Base-by-base conservation (phyloP, 1,284 basidiomycete genomes). In the Fistulinella staudtii region DNA sequence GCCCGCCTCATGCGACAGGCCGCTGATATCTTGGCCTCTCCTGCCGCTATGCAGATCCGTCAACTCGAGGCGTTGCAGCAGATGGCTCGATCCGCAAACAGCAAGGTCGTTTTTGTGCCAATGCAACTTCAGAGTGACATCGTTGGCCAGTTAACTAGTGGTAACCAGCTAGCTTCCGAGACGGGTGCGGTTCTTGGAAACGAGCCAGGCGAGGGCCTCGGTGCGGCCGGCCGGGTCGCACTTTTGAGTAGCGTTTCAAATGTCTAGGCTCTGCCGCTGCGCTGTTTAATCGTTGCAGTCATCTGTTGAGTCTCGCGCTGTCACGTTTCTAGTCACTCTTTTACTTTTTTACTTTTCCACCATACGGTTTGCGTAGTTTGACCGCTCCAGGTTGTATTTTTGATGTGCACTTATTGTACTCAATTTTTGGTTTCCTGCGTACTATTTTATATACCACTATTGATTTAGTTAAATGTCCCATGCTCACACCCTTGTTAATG, bases 21-120 rank as follows among this genome's bases (percentile, higher is more conserved):
- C 5, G 90, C 91, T 43, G 85, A 95, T 68, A 94, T 95, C 57
- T 76, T 95, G 57, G 89, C 91, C 11, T 87, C 83, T 8, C 93
- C 92, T 15, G 92, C 93, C 20, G 94, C 93, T 47, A 96, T 98
- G 91, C 93, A 96, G 69, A 97, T 97, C 64, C 78, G 94, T 51
- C 92, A 95, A 64, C 79, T 97, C 53, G 93, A 96, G 69, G 91
- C 93, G 30, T 71, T 81, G 61, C 79, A 81, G 68, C 72, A 76
- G 58, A 81, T 81, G 79, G 77, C 80, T 39, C 88, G 89, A 67
- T 80, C 77, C 9, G 79, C 85, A 18, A 76, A 76, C 55, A 82
- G 78, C 74, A 97, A 97, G 72, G 91, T 94, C 54, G 79, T 95
- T 47, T 95, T 96, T 59, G 92, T 93, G 18, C 90, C 90, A n/a